These are phyloP conservation scores for Nymphaea thermarum DNA, from an alignment of 164 flowering plant species.

Conservation along the genomic window DNA sequence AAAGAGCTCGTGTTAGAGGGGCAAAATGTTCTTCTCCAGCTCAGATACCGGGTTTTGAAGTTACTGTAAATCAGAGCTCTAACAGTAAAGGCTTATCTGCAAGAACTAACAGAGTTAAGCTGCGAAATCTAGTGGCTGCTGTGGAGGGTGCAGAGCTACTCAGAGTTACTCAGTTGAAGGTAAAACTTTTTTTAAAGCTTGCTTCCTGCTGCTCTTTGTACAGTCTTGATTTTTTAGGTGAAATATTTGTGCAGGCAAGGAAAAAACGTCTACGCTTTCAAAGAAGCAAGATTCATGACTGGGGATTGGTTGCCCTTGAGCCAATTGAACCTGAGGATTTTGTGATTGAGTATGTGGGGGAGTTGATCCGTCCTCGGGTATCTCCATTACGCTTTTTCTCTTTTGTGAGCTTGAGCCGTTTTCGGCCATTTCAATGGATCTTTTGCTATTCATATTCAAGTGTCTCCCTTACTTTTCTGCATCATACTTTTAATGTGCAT, in stretches of 20 bases:
- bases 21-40: conserved; percentile 11
- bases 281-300: conserved; percentile 94
- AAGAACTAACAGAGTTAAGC: conserved; percentile 87
- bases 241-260: conserved; percentile 53
- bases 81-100: conserved; percentile 77
- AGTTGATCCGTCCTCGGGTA: conserved; percentile 85
- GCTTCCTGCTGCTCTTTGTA: neutral
- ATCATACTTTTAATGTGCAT: neutral
- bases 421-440: neutral
- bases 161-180: conserved; percentile 87
- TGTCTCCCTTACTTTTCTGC: neutral
- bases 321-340: conserved; percentile 98
- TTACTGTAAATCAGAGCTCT: conserved; percentile 26
- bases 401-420: neutral
- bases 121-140: conserved; percentile 92
- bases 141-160: conserved; percentile 95
- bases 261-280: conserved; percentile 90
- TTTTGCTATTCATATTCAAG: neutral
- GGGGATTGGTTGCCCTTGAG: conserved; percentile 96
- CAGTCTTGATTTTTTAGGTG: neutral
- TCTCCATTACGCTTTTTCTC: conserved; percentile 3
- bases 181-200: conserved; percentile 8
- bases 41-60: conserved; percentile 26
- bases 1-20: conserved; percentile 71
- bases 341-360: conserved; percentile 98